phyloP scores from a whole-genome alignment of 768 basidiomycete genomes.

The Leccinum longicurvipes region DNA sequence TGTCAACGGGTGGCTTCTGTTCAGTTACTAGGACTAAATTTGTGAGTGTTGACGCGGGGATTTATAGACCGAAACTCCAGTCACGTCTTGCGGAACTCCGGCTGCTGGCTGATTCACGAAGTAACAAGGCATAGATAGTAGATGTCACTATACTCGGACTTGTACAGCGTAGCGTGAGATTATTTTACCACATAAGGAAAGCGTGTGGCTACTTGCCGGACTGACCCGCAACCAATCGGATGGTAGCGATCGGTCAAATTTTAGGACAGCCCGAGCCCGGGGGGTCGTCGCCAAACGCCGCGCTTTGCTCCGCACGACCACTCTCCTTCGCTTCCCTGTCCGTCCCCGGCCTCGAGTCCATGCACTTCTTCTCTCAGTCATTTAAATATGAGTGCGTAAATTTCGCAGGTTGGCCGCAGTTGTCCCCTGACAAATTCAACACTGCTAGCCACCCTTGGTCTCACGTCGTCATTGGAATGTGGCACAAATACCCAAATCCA shows the following conservation, averaged over 20 bases:
- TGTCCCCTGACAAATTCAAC: slow-evolving; percentile 6
- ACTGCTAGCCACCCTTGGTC: slow-evolving; percentile 76
- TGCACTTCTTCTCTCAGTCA: slow-evolving; percentile 87
- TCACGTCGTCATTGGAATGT: slow-evolving; percentile 89
- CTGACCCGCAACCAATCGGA: slow-evolving; percentile 29
- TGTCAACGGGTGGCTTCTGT: not conserved
- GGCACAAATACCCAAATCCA: slow-evolving; percentile 95
- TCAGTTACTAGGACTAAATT: not conserved
- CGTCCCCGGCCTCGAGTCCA: slow-evolving; percentile 34
- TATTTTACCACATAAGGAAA: not conserved
- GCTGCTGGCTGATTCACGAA: slow-evolving; percentile 32
- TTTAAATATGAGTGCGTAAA: slow-evolving; percentile 76
- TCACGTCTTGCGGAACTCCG: slow-evolving; percentile 68
- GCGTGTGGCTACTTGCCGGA: slow-evolving; percentile 11
- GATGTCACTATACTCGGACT: not conserved
- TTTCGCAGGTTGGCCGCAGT: not conserved
- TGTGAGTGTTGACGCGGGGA: not conserved
- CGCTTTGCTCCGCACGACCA: slow-evolving; percentile 22
- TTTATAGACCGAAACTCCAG: slow-evolving; percentile 72
- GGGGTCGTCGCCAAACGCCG: slow-evolving; percentile 5
- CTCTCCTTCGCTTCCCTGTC: slow-evolving; percentile 16
- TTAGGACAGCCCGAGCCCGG: slow-evolving; percentile 10
- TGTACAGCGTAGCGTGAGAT: slow-evolving; percentile 6
- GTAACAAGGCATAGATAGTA: not conserved
- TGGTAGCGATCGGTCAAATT: slow-evolving; percentile 8